Conservation (phyloP, 2,329 filamentous ascomycete species). For the Alternaria conjuncta region DNA sequence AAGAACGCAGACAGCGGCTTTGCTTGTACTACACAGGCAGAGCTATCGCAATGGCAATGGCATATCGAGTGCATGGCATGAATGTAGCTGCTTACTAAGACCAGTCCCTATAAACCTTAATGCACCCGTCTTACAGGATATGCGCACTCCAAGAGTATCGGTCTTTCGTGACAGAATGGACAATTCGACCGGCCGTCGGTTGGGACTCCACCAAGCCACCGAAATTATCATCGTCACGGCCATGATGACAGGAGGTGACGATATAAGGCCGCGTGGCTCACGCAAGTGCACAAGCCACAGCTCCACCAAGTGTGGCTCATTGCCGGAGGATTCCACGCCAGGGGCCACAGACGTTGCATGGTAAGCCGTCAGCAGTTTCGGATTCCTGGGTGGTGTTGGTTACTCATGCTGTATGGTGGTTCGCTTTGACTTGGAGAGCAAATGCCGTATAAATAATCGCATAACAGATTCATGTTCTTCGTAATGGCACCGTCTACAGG, state of each 20-base stretch:
- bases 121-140: background rate
- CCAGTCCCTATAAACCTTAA: background rate
- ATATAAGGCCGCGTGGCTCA: background rate
- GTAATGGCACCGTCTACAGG: background rate
- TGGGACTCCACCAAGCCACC: background rate
- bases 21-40: background rate
- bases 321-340: slow-evolving; percentile 1
- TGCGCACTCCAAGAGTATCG: background rate
- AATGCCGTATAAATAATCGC: background rate
- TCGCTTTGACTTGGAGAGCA: background rate
- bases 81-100: background rate
- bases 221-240: background rate
- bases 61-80: background rate
- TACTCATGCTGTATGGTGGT: background rate
- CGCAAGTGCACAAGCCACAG: slow-evolving; percentile 10
- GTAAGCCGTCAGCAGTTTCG: slow-evolving; percentile 16
- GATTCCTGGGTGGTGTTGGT: background rate
- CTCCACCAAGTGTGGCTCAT: slow-evolving; percentile 11
- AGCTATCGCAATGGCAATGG: background rate
- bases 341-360: slow-evolving; percentile 6
- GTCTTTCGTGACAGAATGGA: background rate
- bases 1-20: background rate
- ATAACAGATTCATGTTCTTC: background rate
- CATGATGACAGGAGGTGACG: background rate
- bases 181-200: background rate